These are phyloP conservation scores for Cinnamomum chago DNA, from an alignment of 164 flowering plant species.

Conservation along the genomic window DNA sequence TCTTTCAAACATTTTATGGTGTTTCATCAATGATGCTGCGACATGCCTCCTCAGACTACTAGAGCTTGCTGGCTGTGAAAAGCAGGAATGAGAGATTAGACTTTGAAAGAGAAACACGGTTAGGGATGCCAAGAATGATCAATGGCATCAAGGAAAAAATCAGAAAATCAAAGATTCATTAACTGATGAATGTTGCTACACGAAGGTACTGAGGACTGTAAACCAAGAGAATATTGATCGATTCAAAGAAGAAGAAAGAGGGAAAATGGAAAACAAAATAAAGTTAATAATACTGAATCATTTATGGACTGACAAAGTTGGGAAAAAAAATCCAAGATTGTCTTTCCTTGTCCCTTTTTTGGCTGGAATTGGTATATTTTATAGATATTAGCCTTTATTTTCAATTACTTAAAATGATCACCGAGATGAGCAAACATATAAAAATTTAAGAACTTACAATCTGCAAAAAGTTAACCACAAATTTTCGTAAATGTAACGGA, in stretches of 20 bases:
- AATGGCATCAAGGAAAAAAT: neutral
- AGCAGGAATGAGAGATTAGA: constrained; percentile 6
- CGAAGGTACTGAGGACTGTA: too few species aligned
- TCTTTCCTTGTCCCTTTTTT: too few species aligned
- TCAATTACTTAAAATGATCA: too few species aligned
- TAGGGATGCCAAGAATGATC: neutral
- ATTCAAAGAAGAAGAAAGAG: neutral
- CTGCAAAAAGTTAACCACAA: too few species aligned
- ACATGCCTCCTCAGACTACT: constrained; percentile 66
- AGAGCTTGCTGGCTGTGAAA: constrained; percentile 56
- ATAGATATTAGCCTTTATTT: too few species aligned
- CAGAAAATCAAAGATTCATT: neutral
- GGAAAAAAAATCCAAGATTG: too few species aligned
- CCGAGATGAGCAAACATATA: too few species aligned
- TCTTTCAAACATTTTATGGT: constrained; percentile 43
- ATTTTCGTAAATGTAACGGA: too few species aligned
- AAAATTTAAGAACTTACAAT: too few species aligned
- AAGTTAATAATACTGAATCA: neutral
- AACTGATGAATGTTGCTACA: neutral
- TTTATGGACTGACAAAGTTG: too few species aligned
- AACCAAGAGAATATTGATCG: neutral
- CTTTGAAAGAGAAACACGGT: neutral
- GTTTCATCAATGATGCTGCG: constrained; percentile 54
- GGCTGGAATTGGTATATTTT: too few species aligned
- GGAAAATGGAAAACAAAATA: neutral